Evolutionary conservation across 2,329 filamentous ascomycete species (phyloP), one percentile per base, ranked within the genome.

Genomic region (Aspergillus spinulosporus): DNA sequence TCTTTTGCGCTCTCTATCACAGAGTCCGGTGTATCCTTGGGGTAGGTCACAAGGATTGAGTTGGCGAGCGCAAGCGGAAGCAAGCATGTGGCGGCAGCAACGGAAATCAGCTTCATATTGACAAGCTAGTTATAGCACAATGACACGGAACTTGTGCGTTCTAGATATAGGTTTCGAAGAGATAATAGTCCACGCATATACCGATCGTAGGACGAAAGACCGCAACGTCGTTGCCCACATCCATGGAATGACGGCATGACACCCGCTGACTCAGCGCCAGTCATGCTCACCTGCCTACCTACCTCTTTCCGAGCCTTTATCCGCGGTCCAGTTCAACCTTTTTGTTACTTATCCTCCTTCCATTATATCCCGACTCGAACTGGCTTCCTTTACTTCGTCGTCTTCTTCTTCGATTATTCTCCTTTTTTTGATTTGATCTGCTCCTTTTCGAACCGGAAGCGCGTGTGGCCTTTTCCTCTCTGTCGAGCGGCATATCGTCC

Each of bases 11-110:
- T 74, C 21, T 85, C 77, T 32, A 96, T 72, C 36, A 95, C 77
- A 36, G 79, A 80, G 61, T 88, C 78, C 15, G 90, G 87, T 65
- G 86, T 88, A 47, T 84, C 80, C 50, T 86, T 78, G 26, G 88
- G 85, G 69, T 91, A 96, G 68, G 83, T 90, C 67, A 97, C 81
- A 65, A 97, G 86, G 61, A 95, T 85, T 36, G 85, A 84, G 73
- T 90, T 90, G 69, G 88, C 87, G 65, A 89, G 81, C 59, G 84
- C 85, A 58, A 85, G 71, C 32, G 81, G 80, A 60, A 84, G 79
- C 50, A 88, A 76, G 59, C 84, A 76, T 52, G 86, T 74, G 42
- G 88, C 74, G 49, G 84, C 72, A 52, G 84, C 74, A 21, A 32
- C 28, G 60, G 83, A 69, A 64, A 88, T 71, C 65, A 87, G 76